Conservation (phyloP, 352 stramenopile species). For the Phytophthora citrophthora region DNA sequence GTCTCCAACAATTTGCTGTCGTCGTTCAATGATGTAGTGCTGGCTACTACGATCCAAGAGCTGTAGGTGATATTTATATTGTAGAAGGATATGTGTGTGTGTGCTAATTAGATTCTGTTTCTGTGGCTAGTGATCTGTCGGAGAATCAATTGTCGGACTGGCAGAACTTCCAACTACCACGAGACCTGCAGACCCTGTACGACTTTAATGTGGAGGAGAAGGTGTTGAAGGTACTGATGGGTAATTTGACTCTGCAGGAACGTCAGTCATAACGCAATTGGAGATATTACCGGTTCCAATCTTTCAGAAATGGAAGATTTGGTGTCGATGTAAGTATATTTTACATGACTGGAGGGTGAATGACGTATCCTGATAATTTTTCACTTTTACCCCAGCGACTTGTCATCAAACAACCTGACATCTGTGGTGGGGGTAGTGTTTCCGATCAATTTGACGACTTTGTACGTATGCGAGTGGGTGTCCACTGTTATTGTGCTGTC, state of each 20-base stretch:
- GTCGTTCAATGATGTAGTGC: conserved; percentile 29
- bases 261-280: conserved; percentile 36
- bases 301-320: conserved; percentile 30
- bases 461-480: conserved; percentile 17
- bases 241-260: conserved; percentile 28
- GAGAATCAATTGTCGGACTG: conserved; percentile 40
- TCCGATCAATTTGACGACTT: conserved; percentile 24
- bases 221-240: neutral
- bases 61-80: conserved; percentile 24
- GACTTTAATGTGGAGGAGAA: neutral
- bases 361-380: no score
- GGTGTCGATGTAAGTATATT: conserved; percentile 31
- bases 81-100: no score
- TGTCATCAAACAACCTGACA: conserved; percentile 42
- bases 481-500: no score
- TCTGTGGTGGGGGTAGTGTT: conserved; percentile 38
- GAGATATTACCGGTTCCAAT: conserved; percentile 29
- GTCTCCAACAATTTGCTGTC: conserved; percentile 30
- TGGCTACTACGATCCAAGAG: conserved; percentile 32
- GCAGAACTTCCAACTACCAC: conserved; percentile 28
- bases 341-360: no score
- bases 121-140: conserved; percentile 32
- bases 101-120: neutral
- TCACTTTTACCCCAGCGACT: conserved; percentile 7
- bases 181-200: conserved; percentile 40